phyloP scores from a whole-genome alignment of 345 rosid species.

The Stellera chamaejasme region DNA sequence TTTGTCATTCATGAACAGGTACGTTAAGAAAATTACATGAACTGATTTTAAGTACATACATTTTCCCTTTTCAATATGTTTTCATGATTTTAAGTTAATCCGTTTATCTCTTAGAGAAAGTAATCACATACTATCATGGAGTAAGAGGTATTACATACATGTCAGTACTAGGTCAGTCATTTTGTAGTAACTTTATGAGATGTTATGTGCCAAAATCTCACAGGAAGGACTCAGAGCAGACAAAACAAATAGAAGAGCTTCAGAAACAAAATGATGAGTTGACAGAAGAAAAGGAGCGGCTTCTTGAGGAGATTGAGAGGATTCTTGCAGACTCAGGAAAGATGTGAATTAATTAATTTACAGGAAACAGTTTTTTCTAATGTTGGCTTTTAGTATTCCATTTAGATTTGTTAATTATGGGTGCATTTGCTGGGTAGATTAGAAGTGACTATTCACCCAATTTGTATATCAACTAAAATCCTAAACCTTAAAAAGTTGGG shows the following conservation, averaged over 20 bases:
- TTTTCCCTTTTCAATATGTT: neutral
- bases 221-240: slow-evolving; percentile 74
- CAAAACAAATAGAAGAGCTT: slow-evolving; percentile 65
- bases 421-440: no score
- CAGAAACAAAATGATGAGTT: slow-evolving; percentile 58
- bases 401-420: no score
- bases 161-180: neutral
- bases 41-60: no score
- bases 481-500: no score
- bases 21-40: neutral
- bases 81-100: no score
- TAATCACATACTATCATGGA: no score
- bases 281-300: slow-evolving; percentile 53
- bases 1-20: slow-evolving; percentile 74
- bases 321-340: slow-evolving; percentile 33
- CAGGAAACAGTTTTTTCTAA: no score
- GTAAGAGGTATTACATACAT: no score
- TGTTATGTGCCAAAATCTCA: slow-evolving; percentile 12
- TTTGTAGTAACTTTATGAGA: neutral
- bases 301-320: slow-evolving; percentile 59
- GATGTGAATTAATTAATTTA: slow-evolving; percentile 12
- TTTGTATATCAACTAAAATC: no score
- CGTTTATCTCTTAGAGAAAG: no score
- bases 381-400: no score
- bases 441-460: no score